Base-by-base conservation (phyloP, 2,329 filamentous ascomycete genomes). In the Fonsecaea monophora region DNA sequence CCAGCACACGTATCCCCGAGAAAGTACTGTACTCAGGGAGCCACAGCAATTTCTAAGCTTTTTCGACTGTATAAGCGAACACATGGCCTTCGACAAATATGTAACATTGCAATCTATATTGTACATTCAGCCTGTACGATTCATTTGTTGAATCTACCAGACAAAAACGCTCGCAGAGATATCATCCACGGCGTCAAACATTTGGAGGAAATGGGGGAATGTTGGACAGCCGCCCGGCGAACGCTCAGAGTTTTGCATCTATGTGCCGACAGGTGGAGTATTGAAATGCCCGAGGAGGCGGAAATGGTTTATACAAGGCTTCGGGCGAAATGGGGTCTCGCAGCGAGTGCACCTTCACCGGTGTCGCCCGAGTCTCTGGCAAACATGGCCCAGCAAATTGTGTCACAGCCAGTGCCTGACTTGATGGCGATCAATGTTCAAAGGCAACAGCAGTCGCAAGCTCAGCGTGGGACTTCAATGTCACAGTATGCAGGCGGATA, bases 51-150 rank as follows among this genome's bases (percentile, higher is more conserved):
- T 63, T 97, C 94, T 0, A 98, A 97, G 75, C 82, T 97, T n/a
- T 90, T 97, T 81, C 89, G 95, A 0, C 82, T 97, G 1, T 99
- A 98, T 80, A 97, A 96, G 78, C 92, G 94, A 72, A 90, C 90
- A 0, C 96, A 97, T 78, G 92, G 94, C 9, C 81, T 98, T 12
- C 89, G 92, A 4, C 94, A 98, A 76, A 97, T 99, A 38, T 96
- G 92, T 80, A 98, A 98, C 75, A 92, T 98, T 73, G 94, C 91
- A 2, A 93, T 98, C 0, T 99, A 99, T 78, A 97, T 98, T 79
- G 86, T 91, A 0, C 94, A 98, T 77, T 95, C 92, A 4, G 94
- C 95, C 35, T 97, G 93, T 76, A 97, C 93, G 0, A 96, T 98
- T 45, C 95, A 98, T 74, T 82, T 99, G 21, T 87, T 99, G 40